A percentile compares a stretch with the other conserved stretches of the same genome.
phyloP scores from a whole-genome alignment of 805 yeast species.

The Gaillardinia entomophila region DNA sequence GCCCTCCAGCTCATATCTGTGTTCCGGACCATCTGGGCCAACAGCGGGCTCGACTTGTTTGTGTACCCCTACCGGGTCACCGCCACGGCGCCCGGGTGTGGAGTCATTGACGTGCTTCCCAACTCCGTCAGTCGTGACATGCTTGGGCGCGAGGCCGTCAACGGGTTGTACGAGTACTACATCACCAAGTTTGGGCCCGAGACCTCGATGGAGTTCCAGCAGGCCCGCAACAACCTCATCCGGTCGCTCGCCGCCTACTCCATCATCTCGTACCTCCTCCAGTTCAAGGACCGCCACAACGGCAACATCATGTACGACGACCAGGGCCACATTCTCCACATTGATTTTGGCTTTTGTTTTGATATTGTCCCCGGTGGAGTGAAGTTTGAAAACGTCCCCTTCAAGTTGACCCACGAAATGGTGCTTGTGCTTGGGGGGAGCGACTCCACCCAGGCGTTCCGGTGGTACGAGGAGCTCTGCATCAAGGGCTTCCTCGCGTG shows the following conservation, averaged over 20 bases:
- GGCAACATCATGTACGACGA: slow-evolving; percentile 97
- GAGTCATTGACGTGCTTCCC: slow-evolving; percentile 96
- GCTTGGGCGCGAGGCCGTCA: slow-evolving; percentile 98
- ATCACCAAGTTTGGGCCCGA: slow-evolving; percentile 94
- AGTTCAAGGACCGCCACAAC: slow-evolving; percentile 95
- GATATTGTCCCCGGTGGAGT: slow-evolving; percentile 99
- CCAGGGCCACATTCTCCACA: slow-evolving; percentile 90
- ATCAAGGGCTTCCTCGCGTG: slow-evolving; percentile 87
- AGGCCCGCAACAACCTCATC: slow-evolving; percentile 87
- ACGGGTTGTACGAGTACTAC: slow-evolving; percentile 90
- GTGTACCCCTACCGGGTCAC: slow-evolving; percentile 94
- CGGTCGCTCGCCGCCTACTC: slow-evolving; percentile 94
- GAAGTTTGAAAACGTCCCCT: slow-evolving; percentile 96
- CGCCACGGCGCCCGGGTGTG: slow-evolving; percentile 99
- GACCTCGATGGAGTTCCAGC: slow-evolving; percentile 79
- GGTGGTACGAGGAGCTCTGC: slow-evolving; percentile 93
- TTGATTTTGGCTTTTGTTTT: slow-evolving; percentile 97
- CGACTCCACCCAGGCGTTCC: slow-evolving; percentile 75
- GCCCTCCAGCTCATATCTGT: slow-evolving; percentile 89
- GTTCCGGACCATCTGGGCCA: slow-evolving; percentile 85
- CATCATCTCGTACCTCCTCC: slow-evolving; percentile 81
- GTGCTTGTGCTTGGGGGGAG: slow-evolving; percentile 93
- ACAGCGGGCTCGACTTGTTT: slow-evolving; percentile 81
- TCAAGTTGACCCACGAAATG: slow-evolving; percentile 95
- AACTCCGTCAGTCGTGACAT: slow-evolving; percentile 94